These are phyloP conservation scores for Cutaneotrichosporon cyanovorans DNA, from an alignment of 1,284 basidiomycete species.

Conservation along the genomic window DNA sequence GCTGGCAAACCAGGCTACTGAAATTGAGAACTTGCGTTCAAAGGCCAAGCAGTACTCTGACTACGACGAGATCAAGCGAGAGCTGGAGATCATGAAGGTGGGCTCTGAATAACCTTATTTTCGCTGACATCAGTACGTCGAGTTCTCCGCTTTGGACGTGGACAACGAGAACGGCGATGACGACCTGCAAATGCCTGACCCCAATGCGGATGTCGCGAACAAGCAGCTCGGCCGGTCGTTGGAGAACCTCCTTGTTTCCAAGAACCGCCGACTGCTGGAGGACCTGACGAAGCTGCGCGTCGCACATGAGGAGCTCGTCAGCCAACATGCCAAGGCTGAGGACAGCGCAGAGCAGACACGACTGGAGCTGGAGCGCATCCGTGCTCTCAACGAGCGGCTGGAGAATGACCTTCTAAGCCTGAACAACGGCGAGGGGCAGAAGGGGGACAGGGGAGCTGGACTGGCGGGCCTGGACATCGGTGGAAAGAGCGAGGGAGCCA, in stretches of 20 bases:
- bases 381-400: constrained; percentile 72
- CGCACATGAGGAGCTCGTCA: constrained; percentile 68
- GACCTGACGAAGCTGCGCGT: constrained; percentile 86
- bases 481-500: constrained; percentile 34
- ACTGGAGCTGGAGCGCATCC: constrained; percentile 68
- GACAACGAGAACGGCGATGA: constrained; percentile 54
- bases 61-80: constrained; percentile 93
- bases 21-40: constrained; percentile 60
- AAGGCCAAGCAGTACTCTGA: constrained; percentile 67
- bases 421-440: constrained; percentile 46
- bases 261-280: constrained; percentile 90
- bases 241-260: constrained; percentile 80
- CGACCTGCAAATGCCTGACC: constrained; percentile 66
- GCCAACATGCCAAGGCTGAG: constrained; percentile 56
- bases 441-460: constrained; percentile 34
- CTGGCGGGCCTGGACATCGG: constrained; percentile 68
- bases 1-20: constrained; percentile 53
- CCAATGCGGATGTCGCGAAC: constrained; percentile 75
- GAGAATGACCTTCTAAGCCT: constrained; percentile 83
- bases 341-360: constrained; percentile 56
- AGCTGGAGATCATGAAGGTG: constrained; percentile 94
- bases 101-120: constrained; percentile 14
- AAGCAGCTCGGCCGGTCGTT: constrained; percentile 68
- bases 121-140: constrained; percentile 65
- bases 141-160: constrained; percentile 78